Conservation (phyloP, 345 rosid genomes). For the Aethionema arabicum region DNA sequence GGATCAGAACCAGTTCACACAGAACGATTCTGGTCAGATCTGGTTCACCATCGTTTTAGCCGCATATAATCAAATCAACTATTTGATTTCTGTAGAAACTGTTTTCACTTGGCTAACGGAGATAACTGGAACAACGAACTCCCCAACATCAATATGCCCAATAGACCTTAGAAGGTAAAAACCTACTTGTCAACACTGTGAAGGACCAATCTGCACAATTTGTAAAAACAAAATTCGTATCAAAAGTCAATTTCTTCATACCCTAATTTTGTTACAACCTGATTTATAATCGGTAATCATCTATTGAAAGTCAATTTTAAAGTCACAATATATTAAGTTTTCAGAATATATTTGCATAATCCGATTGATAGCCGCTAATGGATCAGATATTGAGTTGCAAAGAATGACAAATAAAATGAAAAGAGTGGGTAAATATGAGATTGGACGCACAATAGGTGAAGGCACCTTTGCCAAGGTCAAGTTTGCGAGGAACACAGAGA, state of each 20-base stretch:
- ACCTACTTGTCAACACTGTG: slow-evolving; percentile 96
- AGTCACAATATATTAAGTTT: background rate
- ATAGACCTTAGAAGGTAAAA: slow-evolving; percentile 93
- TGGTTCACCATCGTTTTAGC: no score
- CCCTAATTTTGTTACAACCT: no score
- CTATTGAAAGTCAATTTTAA: no score
- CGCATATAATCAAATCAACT: no score
- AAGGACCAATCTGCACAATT: slow-evolving; percentile 66
- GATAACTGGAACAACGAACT: slow-evolving; percentile 87
- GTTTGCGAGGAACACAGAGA: slow-evolving; percentile 67
- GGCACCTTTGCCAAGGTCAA: slow-evolving; percentile 97
- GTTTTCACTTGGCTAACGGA: slow-evolving; percentile 83
- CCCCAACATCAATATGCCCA: slow-evolving; percentile 94
- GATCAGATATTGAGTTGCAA: slow-evolving; percentile 29
- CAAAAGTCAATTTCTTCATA: no score
- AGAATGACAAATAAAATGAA: slow-evolving; percentile 48
- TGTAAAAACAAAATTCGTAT: no score
- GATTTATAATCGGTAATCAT: no score
- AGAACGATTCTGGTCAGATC: no score
- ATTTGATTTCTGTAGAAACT: no score
- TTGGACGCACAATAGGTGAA: slow-evolving; percentile 85
- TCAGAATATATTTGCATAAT: background rate
- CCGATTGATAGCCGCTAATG: slow-evolving; percentile 6
- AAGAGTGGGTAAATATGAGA: slow-evolving; percentile 76
- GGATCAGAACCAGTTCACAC: no score